These are phyloP conservation scores for Spinellus fusiger DNA, from an alignment of 192 early-diverging fungal species.

Conservation along the genomic window DNA sequence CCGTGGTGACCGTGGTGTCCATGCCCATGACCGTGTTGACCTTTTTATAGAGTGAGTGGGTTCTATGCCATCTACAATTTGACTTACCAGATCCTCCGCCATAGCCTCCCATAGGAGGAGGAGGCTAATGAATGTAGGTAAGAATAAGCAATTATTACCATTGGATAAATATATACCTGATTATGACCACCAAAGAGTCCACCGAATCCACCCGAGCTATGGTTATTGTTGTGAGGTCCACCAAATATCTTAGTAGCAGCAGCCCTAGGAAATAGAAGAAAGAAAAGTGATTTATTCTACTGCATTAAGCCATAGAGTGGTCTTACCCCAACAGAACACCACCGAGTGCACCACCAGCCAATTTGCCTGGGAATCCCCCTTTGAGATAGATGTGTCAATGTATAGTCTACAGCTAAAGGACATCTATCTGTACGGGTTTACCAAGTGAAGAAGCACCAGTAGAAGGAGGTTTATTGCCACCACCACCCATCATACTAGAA, in stretches of 20 bases:
- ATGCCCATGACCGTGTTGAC: not conserved
- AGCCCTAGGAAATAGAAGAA: not conserved
- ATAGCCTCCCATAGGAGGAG: not conserved
- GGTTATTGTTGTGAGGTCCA: not conserved
- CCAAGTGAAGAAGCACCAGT: not conserved
- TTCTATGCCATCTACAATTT: not conserved
- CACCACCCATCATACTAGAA: not conserved
- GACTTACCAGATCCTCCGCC: not conserved
- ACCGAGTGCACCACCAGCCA: slow-evolving; percentile 6
- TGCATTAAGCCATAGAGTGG: too few relatives aligned
- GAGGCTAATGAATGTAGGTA: too few relatives aligned
- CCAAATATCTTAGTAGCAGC: slow-evolving; percentile 4
- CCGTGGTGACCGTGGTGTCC: not conserved
- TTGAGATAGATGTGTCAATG: not conserved
- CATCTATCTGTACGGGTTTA: not conserved
- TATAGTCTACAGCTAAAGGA: not conserved
- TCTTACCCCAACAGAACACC: slow-evolving; percentile 9
- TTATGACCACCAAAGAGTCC: not conserved
- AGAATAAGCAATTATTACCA: too few relatives aligned
- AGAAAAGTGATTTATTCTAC: too few relatives aligned
- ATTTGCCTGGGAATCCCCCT: not conserved
- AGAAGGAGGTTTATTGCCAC: not conserved
- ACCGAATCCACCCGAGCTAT: not conserved
- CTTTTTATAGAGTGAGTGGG: not conserved
- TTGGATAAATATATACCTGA: not conserved